Base-by-base conservation (phyloP, 805 yeast species). In the Yamadazyma olivae region DNA sequence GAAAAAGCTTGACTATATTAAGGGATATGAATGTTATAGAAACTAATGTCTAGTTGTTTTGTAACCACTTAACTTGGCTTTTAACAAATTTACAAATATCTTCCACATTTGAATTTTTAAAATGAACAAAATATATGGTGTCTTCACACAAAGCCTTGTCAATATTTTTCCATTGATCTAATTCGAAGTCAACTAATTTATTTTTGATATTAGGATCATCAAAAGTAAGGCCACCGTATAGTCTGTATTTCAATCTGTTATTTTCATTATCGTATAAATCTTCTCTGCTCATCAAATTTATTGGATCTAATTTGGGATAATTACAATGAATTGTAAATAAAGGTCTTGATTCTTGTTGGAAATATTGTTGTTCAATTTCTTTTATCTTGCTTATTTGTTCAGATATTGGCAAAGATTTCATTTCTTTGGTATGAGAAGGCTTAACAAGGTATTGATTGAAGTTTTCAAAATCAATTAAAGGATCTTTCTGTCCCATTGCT, bases 301-400 rank as follows among this genome's bases (percentile, higher is more conserved):
- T 14, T 4, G 67, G 67, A 43, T 62, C 69, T 13, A 61, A 41
- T 37, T 62, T 62, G 5, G 68, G 68, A 36, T 46, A 60, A 38
- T 62, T 62, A 36, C 67, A 61, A 42, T 62, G 68, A 27, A 62
- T 34, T 3, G 63, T 41, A 30, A 59, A 61, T 5, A 59, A 30
- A 1, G 61, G 56, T 16, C 46, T 44, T 2, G 51, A 40, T 16
- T 44, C 43, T 22, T 51, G 38, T 5, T 40, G 39, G 31, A 57
- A 58, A 28, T 39, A 33, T 17, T 53, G 49, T 1, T 47, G 30
- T 10, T 40, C 39, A 2, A 53, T 23, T 17, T 44, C 36, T 24
- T 56, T 44, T 16, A 61, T 44, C 4, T 27, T 26, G 27, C 47
- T 45, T n/a, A 57, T 51, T 45, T 61, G 65, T 6, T 51, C 49